Evolutionary conservation across 768 basidiomycete species (phyloP).

Genomic region (Russula foetens): DNA sequence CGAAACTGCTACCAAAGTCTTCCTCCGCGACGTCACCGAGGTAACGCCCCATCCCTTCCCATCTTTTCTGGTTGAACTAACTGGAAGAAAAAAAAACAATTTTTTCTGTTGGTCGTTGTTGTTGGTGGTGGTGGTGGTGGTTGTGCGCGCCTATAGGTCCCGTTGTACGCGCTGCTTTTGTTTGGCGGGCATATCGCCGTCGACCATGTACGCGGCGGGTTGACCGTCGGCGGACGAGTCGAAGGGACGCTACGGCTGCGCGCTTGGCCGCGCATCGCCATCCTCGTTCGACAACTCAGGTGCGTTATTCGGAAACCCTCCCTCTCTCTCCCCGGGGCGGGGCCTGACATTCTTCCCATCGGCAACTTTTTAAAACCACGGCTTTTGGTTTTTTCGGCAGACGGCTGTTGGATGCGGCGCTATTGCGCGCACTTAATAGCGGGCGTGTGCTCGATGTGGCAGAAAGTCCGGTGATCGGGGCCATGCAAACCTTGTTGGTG

Average conservation of each 20-base stretch:
- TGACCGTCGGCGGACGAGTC: slow-evolving; percentile 48
- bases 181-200: slow-evolving; percentile 77
- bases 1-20: slow-evolving; percentile 67
- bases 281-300: slow-evolving; percentile 82
- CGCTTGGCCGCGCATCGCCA: slow-evolving; percentile 87
- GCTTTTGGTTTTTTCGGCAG: slow-evolving; percentile 28
- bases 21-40: slow-evolving; percentile 82
- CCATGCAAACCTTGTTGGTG: slow-evolving; percentile 34
- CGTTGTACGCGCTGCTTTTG: slow-evolving; percentile 75
- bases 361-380: neutral
- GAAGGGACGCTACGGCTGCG: slow-evolving; percentile 52
- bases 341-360: neutral
- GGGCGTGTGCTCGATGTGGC: slow-evolving; percentile 41
- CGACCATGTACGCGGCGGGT: slow-evolving; percentile 73
- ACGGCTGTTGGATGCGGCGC: slow-evolving; percentile 59
- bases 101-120: neutral
- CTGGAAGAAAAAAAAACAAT: neutral
- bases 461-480: slow-evolving; percentile 43
- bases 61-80: neutral
- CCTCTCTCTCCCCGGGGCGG: neutral
- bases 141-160: slow-evolving; percentile 42
- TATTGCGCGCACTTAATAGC: slow-evolving; percentile 56
- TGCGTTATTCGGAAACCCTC: too few relatives aligned
- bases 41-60: slow-evolving; percentile 29
- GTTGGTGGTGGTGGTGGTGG: neutral